phyloP scores from a whole-genome alignment of 352 stramenopile genomes.

The Globisporangium cystogenes region DNA sequence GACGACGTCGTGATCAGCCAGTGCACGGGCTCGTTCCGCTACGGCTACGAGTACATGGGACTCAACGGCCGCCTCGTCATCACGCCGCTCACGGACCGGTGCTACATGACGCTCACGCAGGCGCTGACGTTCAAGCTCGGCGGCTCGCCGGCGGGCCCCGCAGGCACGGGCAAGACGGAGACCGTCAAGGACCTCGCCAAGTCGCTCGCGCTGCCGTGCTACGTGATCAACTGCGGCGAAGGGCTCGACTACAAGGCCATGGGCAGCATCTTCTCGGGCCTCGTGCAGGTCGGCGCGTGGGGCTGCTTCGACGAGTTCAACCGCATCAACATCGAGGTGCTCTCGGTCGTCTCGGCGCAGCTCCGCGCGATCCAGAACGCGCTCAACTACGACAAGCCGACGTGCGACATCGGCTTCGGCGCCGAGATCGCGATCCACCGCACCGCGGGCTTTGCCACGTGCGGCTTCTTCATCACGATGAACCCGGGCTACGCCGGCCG shows the following conservation, averaged over 20 bases:
- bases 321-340: conserved; percentile 84
- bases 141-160: conserved; percentile 84
- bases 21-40: conserved; percentile 90
- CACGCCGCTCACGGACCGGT: conserved; percentile 90
- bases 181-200: conserved; percentile 93
- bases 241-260: conserved; percentile 92
- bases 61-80: conserved; percentile 91
- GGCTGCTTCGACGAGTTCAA: conserved; percentile 89
- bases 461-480: conserved; percentile 95
- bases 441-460: conserved; percentile 90
- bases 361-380: conserved; percentile 91
- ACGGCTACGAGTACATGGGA: conserved; percentile 94
- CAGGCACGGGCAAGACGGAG: conserved; percentile 91
- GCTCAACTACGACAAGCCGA: conserved; percentile 89
- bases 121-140: conserved; percentile 91
- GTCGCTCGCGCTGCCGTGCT: conserved; percentile 88
- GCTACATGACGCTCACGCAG: conserved; percentile 93
- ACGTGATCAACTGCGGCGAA: conserved; percentile 91
- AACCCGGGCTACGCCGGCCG: conserved; percentile 91
- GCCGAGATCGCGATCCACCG: conserved; percentile 90
- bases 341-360: conserved; percentile 84
- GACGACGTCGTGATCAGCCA: conserved; percentile 89
- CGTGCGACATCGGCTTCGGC: conserved; percentile 90
- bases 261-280: conserved; percentile 85
- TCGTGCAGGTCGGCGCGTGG: conserved; percentile 87